Base-by-base conservation (phyloP, 345 rosid genomes). In the Linum usitatissimum region DNA sequence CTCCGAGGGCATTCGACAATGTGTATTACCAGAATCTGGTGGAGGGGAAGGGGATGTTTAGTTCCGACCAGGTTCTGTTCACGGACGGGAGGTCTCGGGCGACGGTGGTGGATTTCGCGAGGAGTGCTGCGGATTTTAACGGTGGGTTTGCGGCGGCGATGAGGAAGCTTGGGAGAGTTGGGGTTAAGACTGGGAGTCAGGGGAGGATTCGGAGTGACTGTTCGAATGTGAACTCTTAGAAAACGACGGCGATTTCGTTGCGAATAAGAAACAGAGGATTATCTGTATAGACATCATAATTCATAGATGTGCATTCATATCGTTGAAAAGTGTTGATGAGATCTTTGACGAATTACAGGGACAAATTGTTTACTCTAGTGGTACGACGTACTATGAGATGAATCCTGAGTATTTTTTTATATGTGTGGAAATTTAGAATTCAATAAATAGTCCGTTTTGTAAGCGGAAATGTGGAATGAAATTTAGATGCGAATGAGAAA, bases 121-220 rank as follows among this genome's bases (percentile, higher is more conserved):
- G 74, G 31, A 81, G 45, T 56, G 70, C 78, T 0, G 81, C 65
- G 4, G 77, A 75, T 38, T 93, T 93, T 62, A 75, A 78, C 48
- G 72, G 18, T 3, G 97, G 97, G 13, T 93, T 93, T 53, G 59
- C 1, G 15, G 28, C 70, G 0, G 88, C 96, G 1, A 90, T 93
- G 91, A 81, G 70, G 73, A 87, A 84, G 60, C 96, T 87, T 2
- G 99, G 99, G 14, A 86, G 94, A 59, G 84, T 77, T 18, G 87
- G 85, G 0, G 76, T 82, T 57, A 84, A 82, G 73, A 82, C 83
- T n/a, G 84, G 93, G 13, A 73, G 54, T 1, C 67, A 76, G 66
- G 96, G 97, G 57, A 74, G 79, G 71, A 85, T 89, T 55, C 76
- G 98, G 28, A 73, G 20, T 23, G 96, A 83, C 20, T 89, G 95